Percentiles rank a stretch among this genome's conserved stretches.
Conservation (phyloP, 2,329 filamentous ascomycete genomes). For the Phaeosphaeria sp. region DNA sequence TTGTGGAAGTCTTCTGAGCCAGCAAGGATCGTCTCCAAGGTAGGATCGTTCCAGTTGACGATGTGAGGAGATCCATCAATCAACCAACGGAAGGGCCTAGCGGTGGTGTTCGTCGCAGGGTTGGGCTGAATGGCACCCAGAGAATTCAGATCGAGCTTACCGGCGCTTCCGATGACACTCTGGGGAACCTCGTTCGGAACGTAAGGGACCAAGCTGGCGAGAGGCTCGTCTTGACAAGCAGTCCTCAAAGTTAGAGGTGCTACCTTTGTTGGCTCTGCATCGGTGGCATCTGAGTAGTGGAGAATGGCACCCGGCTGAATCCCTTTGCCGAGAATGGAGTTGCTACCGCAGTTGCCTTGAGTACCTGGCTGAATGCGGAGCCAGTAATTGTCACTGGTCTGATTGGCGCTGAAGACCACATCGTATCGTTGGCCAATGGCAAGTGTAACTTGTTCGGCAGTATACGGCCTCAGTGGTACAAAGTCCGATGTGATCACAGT, state of each 20-base stretch:
- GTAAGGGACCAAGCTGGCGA: slow-evolving; percentile 45
- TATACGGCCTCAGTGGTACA: slow-evolving; percentile 51
- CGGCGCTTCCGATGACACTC: slow-evolving; percentile 33
- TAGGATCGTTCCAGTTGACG: slow-evolving; percentile 53
- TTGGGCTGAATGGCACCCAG: too few species aligned
- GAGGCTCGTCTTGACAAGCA: slow-evolving; percentile 48
- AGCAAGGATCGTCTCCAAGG: slow-evolving; percentile 52
- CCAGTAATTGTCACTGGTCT: slow-evolving; percentile 55
- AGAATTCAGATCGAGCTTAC: slow-evolving; percentile 39
- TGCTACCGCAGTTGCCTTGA: slow-evolving; percentile 30
- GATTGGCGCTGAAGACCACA: slow-evolving; percentile 55
- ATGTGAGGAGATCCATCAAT: slow-evolving; percentile 50
- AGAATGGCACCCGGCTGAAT: slow-evolving; percentile 48
- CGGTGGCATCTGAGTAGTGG: slow-evolving; percentile 45
- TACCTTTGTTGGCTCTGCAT: slow-evolving; percentile 45
- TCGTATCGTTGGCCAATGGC: slow-evolving; percentile 54
- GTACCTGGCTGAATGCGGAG: slow-evolving; percentile 51
- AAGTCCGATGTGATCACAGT: slow-evolving; percentile 53
- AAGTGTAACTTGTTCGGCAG: slow-evolving; percentile 44
- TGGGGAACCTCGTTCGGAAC: slow-evolving; percentile 50
- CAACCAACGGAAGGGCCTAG: slow-evolving; percentile 53
- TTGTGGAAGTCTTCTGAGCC: slow-evolving; percentile 29
- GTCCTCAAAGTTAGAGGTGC: slow-evolving; percentile 40
- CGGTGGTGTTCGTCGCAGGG: slow-evolving; percentile 35
- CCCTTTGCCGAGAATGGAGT: slow-evolving; percentile 34